A percentile compares a stretch with the other conserved stretches of the same genome.
phyloP scores from a whole-genome alignment of 1,284 basidiomycete genomes.

The Xerocomus amazonicus region DNA sequence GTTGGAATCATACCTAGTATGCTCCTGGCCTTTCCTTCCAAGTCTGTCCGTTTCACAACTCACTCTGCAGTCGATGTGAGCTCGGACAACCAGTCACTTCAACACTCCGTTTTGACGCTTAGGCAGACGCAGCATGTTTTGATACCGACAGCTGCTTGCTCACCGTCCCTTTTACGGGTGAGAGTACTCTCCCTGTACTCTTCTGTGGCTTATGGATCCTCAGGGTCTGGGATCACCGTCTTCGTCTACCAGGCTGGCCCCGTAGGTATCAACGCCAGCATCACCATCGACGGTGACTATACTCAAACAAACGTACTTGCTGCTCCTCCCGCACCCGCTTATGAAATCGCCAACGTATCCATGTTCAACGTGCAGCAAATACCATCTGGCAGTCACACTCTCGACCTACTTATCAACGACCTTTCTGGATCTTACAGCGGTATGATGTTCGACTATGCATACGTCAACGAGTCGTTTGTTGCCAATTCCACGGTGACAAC shows the following conservation, averaged over 20 bases:
- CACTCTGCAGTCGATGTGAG: constrained; percentile 18
- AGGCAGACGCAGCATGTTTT: constrained; percentile 21
- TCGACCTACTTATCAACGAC: constrained; percentile 15
- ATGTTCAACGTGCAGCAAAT: constrained; percentile 24
- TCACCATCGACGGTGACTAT: constrained; percentile 12
- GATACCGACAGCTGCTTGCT: constrained; percentile 18
- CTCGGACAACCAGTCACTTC: background rate
- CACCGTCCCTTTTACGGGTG: constrained; percentile 23
- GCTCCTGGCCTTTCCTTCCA: background rate
- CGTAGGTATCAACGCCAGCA: constrained; percentile 24
- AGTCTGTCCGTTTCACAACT: background rate
- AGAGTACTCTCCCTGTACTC: background rate
- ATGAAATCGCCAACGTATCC: constrained; percentile 21
- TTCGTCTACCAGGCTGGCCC: constrained; percentile 23
- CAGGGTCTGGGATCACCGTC: constrained; percentile 22
- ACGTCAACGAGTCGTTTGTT: constrained; percentile 20
- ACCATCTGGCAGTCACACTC: constrained; percentile 12
- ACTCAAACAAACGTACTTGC: constrained; percentile 12
- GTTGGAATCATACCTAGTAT: constrained; percentile 26
- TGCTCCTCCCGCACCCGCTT: constrained; percentile 18
- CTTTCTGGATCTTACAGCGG: constrained; percentile 17
- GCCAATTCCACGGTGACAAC: background rate
- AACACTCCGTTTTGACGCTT: background rate
- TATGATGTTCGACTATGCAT: constrained; percentile 29
- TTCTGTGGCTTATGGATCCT: background rate